Evolutionary conservation across 1,139 yeast genomes (phyloP), one percentile per base, ranked within the genome.

Genomic region (Suzukiozyma palmioleophila): DNA sequence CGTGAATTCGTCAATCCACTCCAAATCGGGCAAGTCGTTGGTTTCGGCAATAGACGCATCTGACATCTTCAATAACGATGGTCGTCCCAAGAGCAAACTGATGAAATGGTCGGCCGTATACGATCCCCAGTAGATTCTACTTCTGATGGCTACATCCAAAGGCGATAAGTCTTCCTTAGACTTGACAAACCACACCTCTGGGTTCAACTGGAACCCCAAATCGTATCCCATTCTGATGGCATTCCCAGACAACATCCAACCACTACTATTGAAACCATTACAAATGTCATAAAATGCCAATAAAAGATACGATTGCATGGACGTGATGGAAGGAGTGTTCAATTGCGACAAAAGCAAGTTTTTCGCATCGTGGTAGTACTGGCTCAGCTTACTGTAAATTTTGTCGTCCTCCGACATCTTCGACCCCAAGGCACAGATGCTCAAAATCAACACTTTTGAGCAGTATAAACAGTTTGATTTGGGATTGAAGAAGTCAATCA

Each of bases 51-150:
- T 77, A 1, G 82, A 70, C 0, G 84, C 77, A 50, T 80, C 83
- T 31, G 75, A 69, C 37, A 75, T 63, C 46, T 78, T 77, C 42
- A 80, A 59, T 2, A 77, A 60, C 0, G 82, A 73, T 0, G 84
- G 82, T 36, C 85, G 57, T 1, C 86, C 85, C 38, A 79, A 55
- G 38, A 79, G 61, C 37, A 79, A 57, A 53, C 81, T 73, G 22
- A 79, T 75, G 48, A 79, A 77, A 50, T 79, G 83, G 51, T 80
- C 86, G 3, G 84, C 82, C 45, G 79, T 64, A 50, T 75, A 80
- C 39, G 81, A 72, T 1, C 86, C 85, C 86, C 86, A 80, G 52
- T 77, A 80, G 8, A 80, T 76, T 45, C 86, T 60, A 33, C 79
- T 71, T 45, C 83, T 63, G 42, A 80, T 79, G 32, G 73, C 77